Evolutionary conservation across 2,329 filamentous ascomycete genomes (phyloP), one percentile per base, ranked within the genome.

Genomic region (Fusarium sp.): DNA sequence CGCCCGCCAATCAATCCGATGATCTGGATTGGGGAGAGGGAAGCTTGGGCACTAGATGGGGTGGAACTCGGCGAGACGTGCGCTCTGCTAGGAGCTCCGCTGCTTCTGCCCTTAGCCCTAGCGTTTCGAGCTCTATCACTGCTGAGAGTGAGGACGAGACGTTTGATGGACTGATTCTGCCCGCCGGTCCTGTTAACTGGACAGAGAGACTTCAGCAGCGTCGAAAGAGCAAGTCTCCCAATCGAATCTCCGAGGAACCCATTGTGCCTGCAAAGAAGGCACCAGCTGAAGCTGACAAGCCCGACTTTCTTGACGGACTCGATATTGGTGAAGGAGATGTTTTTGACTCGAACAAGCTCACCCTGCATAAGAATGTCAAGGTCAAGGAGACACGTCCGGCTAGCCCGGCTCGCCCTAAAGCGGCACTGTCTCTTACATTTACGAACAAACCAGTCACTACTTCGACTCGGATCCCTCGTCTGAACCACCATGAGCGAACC

Each of bases 1-100:
- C 89, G 5, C 88, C 90, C 7, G 84, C 85, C 16, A 79, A 83
- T 30, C 87, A 86, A 68, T 82, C 83, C 53, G 93, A 97, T 55
- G 94, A 97, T 66, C 89, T 97, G 72, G 94, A 98, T 77, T 97
- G 95, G 92, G 93, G 92, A 55, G 96, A 98, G 80, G 94, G 94
- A 58, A 98, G 94, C 78, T 85, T 98, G 63, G 94, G 95, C 41
- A 97, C 95, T 46, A 89, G 95, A 60, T 95, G 94, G 80, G 94
- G 92, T 41, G 95, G 95, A 46, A 97, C 93, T 16, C 88, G 90
- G 70, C 89, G 93, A 74, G 93, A 95, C 75, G 87, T 86, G n/a
- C 89, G 89, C 42, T 94, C 93, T 50, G 90, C 90, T 75, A 90
- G 93, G 74, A 96, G 93, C 82, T 97, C 94, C 2, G 95, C 93